Evolutionary conservation across 345 rosid species (phyloP).

Genomic region (Atalantia buxifolia): DNA sequence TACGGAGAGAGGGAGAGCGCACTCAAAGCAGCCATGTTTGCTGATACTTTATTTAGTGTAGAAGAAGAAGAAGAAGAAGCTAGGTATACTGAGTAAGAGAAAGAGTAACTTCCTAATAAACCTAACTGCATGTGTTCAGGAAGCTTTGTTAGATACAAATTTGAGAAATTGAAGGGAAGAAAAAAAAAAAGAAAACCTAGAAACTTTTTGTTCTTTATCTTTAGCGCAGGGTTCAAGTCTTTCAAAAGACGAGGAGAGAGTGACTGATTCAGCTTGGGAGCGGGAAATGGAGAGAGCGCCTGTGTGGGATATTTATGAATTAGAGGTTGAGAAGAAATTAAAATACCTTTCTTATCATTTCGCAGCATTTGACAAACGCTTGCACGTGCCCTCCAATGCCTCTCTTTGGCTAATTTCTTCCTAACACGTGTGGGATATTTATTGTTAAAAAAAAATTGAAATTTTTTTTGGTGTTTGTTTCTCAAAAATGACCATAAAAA

Average conservation of each 20-base stretch:
- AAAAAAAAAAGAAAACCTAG: conserved; percentile 2
- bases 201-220: background rate
- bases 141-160: background rate
- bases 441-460: no score
- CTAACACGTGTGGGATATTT: background rate
- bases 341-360: conserved; percentile 25
- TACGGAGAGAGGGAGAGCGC: conserved; percentile 52
- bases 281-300: conserved; percentile 29
- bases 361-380: background rate
- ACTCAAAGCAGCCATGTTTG: conserved; percentile 58
- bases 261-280: conserved; percentile 8
- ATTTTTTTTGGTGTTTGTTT: no score
- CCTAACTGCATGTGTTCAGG: conserved; percentile 26
- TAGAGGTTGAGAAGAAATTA: conserved; percentile 18
- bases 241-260: background rate
- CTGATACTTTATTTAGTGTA: conserved; percentile 19
- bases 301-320: background rate
- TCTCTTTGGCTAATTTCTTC: no score
- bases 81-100: conserved; percentile 26
- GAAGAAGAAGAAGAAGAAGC: conserved; percentile 23
- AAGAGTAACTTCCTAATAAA: conserved; percentile 25
- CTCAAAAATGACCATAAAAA: background rate
- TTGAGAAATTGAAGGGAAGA: background rate
- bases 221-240: background rate
- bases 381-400: conserved; percentile 20